phyloP scores from a whole-genome alignment of 345 rosid species.

The Gossypium turneri region DNA sequence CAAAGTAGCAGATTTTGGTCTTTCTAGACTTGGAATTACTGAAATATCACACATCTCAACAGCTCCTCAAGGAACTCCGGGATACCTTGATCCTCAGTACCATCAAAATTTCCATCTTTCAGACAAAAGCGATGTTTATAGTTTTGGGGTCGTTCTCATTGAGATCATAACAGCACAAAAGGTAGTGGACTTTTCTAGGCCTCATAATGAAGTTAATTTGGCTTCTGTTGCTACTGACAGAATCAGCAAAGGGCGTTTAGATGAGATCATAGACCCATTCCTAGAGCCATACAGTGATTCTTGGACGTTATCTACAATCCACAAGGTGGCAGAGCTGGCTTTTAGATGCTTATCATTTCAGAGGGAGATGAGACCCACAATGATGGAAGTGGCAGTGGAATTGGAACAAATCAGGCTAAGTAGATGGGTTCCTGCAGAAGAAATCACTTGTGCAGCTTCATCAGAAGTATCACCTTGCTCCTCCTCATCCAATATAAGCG shows the following conservation, averaged over 20 bases:
- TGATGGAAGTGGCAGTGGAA: conserved; percentile 55
- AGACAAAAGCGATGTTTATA: conserved; percentile 80
- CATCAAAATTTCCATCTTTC: conserved; percentile 84
- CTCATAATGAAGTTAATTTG: conserved; percentile 52
- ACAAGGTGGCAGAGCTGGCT: conserved; percentile 60
- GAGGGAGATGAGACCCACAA: conserved; percentile 64
- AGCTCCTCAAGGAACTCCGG: conserved; percentile 92
- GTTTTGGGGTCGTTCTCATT: conserved; percentile 66
- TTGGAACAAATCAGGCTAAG: conserved; percentile 39
- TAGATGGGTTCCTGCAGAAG: conserved; percentile 24
- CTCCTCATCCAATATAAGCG: conserved; percentile 29
- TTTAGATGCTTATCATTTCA: conserved; percentile 70
- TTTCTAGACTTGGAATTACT: conserved; percentile 71
- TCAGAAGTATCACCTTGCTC: conserved; percentile 20
- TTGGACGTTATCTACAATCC: conserved; percentile 41
- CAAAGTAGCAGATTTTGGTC: conserved; percentile 91
- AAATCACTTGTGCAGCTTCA: conserved; percentile 21
- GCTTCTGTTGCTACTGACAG: conserved; percentile 55
- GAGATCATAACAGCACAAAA: conserved; percentile 63
- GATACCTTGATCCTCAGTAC: conserved; percentile 85
- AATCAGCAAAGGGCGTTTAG: conserved; percentile 46
- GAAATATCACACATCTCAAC: conserved; percentile 84
- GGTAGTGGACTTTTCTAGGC: conserved; percentile 59
- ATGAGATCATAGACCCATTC: conserved; percentile 56
- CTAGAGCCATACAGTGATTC: conserved; percentile 35